A percentile compares a stretch with the other conserved stretches of the same genome.
phyloP scores from a whole-genome alignment of 345 rosid genomes.

The Stellera chamaejasme region DNA sequence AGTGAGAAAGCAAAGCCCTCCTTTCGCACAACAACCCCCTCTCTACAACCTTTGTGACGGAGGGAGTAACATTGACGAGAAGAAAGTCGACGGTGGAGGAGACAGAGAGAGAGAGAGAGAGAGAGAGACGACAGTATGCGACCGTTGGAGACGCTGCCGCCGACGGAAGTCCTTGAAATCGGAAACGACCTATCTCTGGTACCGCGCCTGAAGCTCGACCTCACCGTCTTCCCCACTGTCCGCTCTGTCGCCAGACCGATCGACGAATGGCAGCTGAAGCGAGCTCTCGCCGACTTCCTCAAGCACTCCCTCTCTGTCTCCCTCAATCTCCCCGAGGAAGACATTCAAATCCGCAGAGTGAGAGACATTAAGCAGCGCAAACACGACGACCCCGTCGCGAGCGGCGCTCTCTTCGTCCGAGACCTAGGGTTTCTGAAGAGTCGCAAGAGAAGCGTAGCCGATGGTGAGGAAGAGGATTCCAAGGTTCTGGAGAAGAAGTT shows the following conservation, averaged over 20 bases:
- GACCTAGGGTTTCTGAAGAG: slow-evolving; percentile 66
- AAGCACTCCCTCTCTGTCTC: slow-evolving; percentile 43
- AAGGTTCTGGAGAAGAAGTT: slow-evolving; percentile 55
- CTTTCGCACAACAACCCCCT: no score
- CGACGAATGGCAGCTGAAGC: slow-evolving; percentile 91
- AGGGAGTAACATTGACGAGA: no score
- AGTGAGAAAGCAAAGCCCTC: no score
- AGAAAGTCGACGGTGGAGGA: not conserved
- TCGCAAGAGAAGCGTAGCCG: slow-evolving; percentile 19
- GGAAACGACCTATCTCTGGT: slow-evolving; percentile 52
- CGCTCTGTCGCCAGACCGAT: slow-evolving; percentile 57
- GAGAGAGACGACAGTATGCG: slow-evolving; percentile 25
- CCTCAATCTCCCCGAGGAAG: slow-evolving; percentile 51
- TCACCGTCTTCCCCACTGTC: slow-evolving; percentile 46
- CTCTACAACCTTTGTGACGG: no score
- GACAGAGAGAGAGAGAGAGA: not conserved
- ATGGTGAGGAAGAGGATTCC: slow-evolving; percentile 25
- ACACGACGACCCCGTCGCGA: slow-evolving; percentile 80
- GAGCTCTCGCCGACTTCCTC: slow-evolving; percentile 60
- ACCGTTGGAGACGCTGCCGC: slow-evolving; percentile 52
- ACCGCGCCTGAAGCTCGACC: slow-evolving; percentile 65
- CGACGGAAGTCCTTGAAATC: slow-evolving; percentile 55
- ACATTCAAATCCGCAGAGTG: slow-evolving; percentile 48
- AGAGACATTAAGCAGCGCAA: slow-evolving; percentile 83
- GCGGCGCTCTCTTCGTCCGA: slow-evolving; percentile 57